Evolutionary conservation across 345 rosid species (phyloP), one percentile per base, ranked within the genome.

Genomic region (Dovyalis caffra): DNA sequence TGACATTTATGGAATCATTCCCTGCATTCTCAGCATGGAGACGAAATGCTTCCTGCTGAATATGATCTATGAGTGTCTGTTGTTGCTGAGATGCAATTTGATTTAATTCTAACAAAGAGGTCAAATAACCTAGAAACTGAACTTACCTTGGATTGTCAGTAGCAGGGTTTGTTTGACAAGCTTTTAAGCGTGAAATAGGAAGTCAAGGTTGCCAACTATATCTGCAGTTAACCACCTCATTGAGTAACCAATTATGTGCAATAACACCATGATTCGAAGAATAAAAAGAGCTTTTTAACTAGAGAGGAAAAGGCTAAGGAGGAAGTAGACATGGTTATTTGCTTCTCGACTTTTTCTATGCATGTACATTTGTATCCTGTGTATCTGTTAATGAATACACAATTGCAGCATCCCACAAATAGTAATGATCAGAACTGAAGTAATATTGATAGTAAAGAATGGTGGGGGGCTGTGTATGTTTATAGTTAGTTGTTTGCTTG

Each of bases 71-170:
- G 12, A 21, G 25, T 60, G 28, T 69, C 12, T 33, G 71, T 64
- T 43, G 5, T 49, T 76, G 8, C 18, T 70, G 26, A 49, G 9
- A 23, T 64, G 69, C 58, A 38, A 32, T 20, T 65, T 71, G 65
- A 43, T 73, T 25, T 25, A 37, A 32, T 40, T 66, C 64, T 60
- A 65, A 51, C 58, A 64, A 32, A 26, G 63, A 53, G 47, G 57
- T 79, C 60, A 16, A 32, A 33, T 6, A 4, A 43, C 51, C 20
- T 26, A 58, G 57, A 26, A 34, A 66, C 66, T 74, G 23, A 34
- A 66, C 66, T 74, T 15, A 25, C 51, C 37, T 75, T 60, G 61
- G 32, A 15, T 40, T 60, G 20, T 68, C 16, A 15, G 2, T 68
- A 15, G 57, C 35, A 11, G 31, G 45, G 20, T 58, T 25, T 40